Evolutionary conservation across 768 basidiomycete genomes (phyloP).

Genomic region (Arthromyces matolae): DNA sequence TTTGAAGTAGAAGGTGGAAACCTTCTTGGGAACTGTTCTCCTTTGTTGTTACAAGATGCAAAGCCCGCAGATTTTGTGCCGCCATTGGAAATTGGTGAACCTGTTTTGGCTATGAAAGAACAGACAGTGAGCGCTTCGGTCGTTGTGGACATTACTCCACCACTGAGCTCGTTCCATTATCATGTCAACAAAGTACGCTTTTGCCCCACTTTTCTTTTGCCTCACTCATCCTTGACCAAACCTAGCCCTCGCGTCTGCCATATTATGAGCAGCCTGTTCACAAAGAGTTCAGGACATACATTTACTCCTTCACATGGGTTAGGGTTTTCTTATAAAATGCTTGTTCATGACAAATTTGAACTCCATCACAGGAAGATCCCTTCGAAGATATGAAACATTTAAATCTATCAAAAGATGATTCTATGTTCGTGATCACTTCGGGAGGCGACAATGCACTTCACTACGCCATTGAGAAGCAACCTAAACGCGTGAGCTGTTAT

Average conservation of each 20-base stretch:
- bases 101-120: conserved; percentile 25
- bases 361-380: conserved; percentile 57
- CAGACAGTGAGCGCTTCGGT: conserved; percentile 15
- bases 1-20: conserved; percentile 67
- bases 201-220: conserved; percentile 1
- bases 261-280: conserved; percentile 69
- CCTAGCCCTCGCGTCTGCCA: conserved; percentile 61
- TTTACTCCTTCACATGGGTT: conserved; percentile 64
- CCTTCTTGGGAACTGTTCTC: conserved; percentile 47
- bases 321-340: no score
- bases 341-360: no score
- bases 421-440: conserved; percentile 70
- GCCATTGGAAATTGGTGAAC: conserved; percentile 39
- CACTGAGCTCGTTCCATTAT: conserved; percentile 63
- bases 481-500: conserved; percentile 43
- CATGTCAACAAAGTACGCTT: conserved; percentile 42
- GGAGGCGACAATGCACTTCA: conserved; percentile 81
- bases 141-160: conserved; percentile 48
- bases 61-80: conserved; percentile 36
- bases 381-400: conserved; percentile 67
- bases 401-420: conserved; percentile 54
- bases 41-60: conserved; percentile 29
- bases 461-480: conserved; percentile 65
- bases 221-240: conserved; percentile 1
- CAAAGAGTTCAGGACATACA: conserved; percentile 59